A percentile compares a stretch with the other conserved stretches of the same genome.
phyloP scores from a whole-genome alignment of 257 asterid genomes.

The Solanum appendiculatum region DNA sequence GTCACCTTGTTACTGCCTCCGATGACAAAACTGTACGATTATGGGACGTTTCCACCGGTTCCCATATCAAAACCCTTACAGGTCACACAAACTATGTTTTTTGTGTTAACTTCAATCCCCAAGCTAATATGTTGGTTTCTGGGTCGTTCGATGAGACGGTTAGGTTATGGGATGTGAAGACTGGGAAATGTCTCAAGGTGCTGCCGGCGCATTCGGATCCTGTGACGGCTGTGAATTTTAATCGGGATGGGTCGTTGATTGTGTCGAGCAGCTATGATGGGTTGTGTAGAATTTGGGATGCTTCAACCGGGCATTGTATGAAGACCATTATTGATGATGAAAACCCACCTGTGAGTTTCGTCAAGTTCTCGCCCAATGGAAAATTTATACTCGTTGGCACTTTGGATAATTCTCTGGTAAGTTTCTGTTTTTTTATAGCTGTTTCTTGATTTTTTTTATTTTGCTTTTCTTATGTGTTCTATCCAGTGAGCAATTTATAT shows the following conservation, averaged over 20 bases:
- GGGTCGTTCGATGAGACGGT: conserved; percentile 93
- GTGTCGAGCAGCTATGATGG: conserved; percentile 94
- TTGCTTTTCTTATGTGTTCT: background rate
- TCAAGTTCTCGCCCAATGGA: conserved; percentile 88
- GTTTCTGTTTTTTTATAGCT: background rate
- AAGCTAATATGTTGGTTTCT: conserved; percentile 73
- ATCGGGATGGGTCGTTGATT: conserved; percentile 71
- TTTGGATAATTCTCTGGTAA: conserved; percentile 83
- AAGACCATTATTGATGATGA: conserved; percentile 94
- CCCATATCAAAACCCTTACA: conserved; percentile 62
- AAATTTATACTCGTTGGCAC: conserved; percentile 86
- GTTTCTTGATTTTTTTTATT: background rate
- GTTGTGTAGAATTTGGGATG: conserved; percentile 95
- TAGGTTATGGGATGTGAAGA: conserved; percentile 89
- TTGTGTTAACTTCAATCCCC: conserved; percentile 80
- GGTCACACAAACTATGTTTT: conserved; percentile 88
- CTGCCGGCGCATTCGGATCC: conserved; percentile 97
- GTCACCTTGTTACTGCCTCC: conserved; percentile 84
- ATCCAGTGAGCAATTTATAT: background rate
- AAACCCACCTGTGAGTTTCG: conserved; percentile 94
- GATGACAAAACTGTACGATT: conserved; percentile 86
- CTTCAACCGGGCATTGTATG: conserved; percentile 89
- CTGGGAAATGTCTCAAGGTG: conserved; percentile 81
- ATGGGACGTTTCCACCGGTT: conserved; percentile 72
- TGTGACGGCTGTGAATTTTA: conserved; percentile 74